Evolutionary conservation across 2,329 filamentous ascomycete genomes (phyloP).

Genomic region (Graphilbum ipis-grandicollis): DNA sequence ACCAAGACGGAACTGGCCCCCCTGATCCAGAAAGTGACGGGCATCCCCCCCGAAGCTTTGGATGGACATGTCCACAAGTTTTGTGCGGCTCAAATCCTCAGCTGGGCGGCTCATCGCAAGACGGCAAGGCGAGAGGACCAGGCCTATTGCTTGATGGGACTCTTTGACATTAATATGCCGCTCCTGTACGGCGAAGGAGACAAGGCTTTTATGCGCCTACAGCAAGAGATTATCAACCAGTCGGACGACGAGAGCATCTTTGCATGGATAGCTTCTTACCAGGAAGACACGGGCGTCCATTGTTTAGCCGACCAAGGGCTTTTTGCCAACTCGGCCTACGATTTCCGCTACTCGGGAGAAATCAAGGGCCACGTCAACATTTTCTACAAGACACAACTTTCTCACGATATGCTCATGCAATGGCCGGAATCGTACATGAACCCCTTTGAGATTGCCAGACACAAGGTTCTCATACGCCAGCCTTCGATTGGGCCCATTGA

Average conservation of each 20-base stretch:
- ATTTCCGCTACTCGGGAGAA: too few relatives aligned
- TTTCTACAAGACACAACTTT: too few relatives aligned
- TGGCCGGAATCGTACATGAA: too few relatives aligned
- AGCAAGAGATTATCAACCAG: constrained; percentile 11
- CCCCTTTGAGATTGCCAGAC: too few relatives aligned
- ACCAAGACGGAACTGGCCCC: neutral
- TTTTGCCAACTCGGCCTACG: too few relatives aligned
- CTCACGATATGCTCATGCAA: too few relatives aligned
- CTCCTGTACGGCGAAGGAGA: constrained; percentile 14
- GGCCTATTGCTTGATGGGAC: constrained; percentile 14
- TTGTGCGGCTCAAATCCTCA: constrained; percentile 12
- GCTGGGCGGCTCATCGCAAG: constrained; percentile 11
- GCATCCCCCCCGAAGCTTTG: neutral
- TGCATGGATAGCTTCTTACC: too few relatives aligned
- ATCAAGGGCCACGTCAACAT: too few relatives aligned
- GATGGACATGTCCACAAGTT: neutral
- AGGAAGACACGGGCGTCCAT: too few relatives aligned
- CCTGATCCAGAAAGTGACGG: neutral
- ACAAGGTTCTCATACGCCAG: too few relatives aligned
- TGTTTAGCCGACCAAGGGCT: too few relatives aligned
- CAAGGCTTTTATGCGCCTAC: constrained; percentile 11
- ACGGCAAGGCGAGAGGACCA: constrained; percentile 11
- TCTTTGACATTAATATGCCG: constrained; percentile 15
- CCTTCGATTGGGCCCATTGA: too few relatives aligned
- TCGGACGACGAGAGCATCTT: neutral